These are phyloP conservation scores for Penicillium freii DNA, from an alignment of 2,329 filamentous ascomycete genomes.

Conservation along the genomic window DNA sequence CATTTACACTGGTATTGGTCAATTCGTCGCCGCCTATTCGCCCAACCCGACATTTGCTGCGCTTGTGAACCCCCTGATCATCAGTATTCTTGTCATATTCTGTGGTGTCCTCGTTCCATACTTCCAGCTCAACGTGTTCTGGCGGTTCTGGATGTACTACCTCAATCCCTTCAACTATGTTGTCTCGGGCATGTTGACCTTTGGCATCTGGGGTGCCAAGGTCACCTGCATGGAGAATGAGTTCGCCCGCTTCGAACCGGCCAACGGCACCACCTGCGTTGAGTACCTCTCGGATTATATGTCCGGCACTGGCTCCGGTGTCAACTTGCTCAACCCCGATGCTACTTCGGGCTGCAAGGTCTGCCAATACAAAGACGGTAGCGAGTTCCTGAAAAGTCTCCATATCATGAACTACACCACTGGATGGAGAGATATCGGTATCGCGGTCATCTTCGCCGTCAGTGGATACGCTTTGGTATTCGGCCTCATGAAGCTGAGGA, in stretches of 20 bases:
- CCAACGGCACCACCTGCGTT: slow-evolving; percentile 52
- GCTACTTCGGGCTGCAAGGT: slow-evolving; percentile 57
- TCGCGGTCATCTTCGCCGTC: slow-evolving; percentile 57
- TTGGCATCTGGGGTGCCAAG: slow-evolving; percentile 49
- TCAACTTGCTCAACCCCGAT: slow-evolving; percentile 60
- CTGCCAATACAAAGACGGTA: slow-evolving; percentile 58
- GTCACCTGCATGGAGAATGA: slow-evolving; percentile 52
- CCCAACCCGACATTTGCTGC: slow-evolving; percentile 66
- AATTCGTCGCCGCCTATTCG: slow-evolving; percentile 76
- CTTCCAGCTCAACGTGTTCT: slow-evolving; percentile 62
- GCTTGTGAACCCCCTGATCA: slow-evolving; percentile 72
- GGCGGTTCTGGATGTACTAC: slow-evolving; percentile 64
- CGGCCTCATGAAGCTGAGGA: slow-evolving; percentile 39
- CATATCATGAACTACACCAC: slow-evolving; percentile 62
- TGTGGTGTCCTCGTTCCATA: slow-evolving; percentile 71
- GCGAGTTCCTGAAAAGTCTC: slow-evolving; percentile 59
- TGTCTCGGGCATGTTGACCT: slow-evolving; percentile 56
- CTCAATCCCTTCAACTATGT: slow-evolving; percentile 63
- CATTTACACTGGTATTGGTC: slow-evolving; percentile 69
- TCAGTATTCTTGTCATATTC: slow-evolving; percentile 68
- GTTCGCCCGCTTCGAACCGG: slow-evolving; percentile 48
- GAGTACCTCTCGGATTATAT: slow-evolving; percentile 58
- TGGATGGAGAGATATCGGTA: slow-evolving; percentile 65
- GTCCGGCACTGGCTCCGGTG: slow-evolving; percentile 42
- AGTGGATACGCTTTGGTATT: slow-evolving; percentile 55